These are phyloP conservation scores for Eremothecium cymbalariae DNA, from an alignment of 1,139 yeast species.

Conservation along the genomic window DNA sequence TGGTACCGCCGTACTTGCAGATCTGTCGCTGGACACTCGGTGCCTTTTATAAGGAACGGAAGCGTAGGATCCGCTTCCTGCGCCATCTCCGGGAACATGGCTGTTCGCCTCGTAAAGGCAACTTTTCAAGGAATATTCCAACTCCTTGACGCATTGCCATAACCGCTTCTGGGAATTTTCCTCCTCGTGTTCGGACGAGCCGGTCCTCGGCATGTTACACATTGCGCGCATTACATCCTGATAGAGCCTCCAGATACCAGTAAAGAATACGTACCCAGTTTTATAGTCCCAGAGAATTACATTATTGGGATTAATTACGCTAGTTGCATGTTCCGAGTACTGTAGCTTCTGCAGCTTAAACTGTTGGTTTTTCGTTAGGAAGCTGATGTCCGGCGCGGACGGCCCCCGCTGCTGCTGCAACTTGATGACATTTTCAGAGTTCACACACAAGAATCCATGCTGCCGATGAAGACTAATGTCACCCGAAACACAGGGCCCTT, in stretches of 20 bases:
- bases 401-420: background rate
- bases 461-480: background rate
- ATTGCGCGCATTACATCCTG: slow-evolving; percentile 31
- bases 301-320: slow-evolving; percentile 32
- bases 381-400: slow-evolving; percentile 5
- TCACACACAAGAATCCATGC: background rate
- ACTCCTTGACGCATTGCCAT: slow-evolving; percentile 10
- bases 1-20: too few species aligned
- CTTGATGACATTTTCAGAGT: slow-evolving; percentile 1
- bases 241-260: slow-evolving; percentile 74
- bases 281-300: slow-evolving; percentile 85
- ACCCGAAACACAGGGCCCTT: background rate
- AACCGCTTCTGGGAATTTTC: slow-evolving; percentile 6
- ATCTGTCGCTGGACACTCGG: too few species aligned
- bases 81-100: too few species aligned
- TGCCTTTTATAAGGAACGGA: too few species aligned
- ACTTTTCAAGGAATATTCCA: slow-evolving; percentile 14
- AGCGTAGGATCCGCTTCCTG: too few species aligned
- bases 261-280: slow-evolving; percentile 82
- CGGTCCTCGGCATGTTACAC: slow-evolving; percentile 9
- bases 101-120: slow-evolving; percentile 14
- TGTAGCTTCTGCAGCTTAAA: slow-evolving; percentile 25
- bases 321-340: slow-evolving; percentile 15
- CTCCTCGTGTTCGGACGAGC: slow-evolving; percentile 1
- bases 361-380: slow-evolving; percentile 27